Evolutionary conservation across 257 asterid species (phyloP).

Genomic region (Perilla frutescens): DNA sequence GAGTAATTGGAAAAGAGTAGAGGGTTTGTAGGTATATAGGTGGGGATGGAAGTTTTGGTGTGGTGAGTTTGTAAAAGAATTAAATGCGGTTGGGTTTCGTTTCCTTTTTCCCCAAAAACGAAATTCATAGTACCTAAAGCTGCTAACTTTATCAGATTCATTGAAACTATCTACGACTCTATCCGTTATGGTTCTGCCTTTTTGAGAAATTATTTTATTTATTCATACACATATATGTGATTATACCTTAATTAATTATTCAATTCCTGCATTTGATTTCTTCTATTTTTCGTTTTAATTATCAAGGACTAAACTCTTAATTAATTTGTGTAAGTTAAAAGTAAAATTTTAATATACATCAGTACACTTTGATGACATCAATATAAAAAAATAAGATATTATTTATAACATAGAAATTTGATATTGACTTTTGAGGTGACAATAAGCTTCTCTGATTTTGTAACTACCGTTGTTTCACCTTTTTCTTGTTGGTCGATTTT

Average conservation of each 20-base stretch:
- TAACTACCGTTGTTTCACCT: conserved; percentile 10
- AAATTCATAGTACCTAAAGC: conserved; percentile 51
- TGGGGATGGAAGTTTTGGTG: conserved; percentile 36
- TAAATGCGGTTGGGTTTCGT: conserved; percentile 51
- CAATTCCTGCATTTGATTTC: too few relatives aligned
- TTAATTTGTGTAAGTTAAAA: too few relatives aligned
- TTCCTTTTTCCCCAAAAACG: conserved; percentile 44
- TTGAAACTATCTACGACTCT: conserved; percentile 48
- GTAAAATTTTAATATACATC: too few relatives aligned
- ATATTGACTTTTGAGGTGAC: conserved; percentile 6
- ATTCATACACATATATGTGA: too few relatives aligned
- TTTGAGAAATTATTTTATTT: conserved; percentile 14
- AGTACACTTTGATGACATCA: not conserved
- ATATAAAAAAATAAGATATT: too few relatives aligned
- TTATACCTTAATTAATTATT: too few relatives aligned
- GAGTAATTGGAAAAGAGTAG: not conserved
- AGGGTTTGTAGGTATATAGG: conserved; percentile 29
- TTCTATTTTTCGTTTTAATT: too few relatives aligned
- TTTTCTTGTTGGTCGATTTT: conserved; percentile 23
- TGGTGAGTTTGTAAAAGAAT: conserved; percentile 39
- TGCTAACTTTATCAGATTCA: conserved; percentile 48
- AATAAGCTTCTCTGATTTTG: conserved; percentile 1
- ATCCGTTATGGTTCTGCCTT: conserved; percentile 47
- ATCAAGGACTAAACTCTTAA: too few relatives aligned
- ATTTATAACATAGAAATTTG: not conserved